phyloP scores from a whole-genome alignment of 2,329 filamentous ascomycete genomes.

The Fusarium siculi region DNA sequence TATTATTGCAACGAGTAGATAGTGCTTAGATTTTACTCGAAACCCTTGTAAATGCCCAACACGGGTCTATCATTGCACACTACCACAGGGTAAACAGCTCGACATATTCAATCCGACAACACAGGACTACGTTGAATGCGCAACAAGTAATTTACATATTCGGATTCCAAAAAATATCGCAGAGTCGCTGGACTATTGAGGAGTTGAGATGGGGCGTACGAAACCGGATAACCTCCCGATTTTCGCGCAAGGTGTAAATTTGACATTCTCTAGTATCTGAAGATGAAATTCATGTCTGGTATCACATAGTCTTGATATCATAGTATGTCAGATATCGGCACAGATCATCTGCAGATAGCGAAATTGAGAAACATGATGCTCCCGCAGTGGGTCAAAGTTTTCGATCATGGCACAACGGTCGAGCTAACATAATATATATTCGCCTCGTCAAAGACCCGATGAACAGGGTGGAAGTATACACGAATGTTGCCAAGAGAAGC shows the following conservation, averaged over 20 bases:
- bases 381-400: not conserved
- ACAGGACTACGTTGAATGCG: not conserved
- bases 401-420: not conserved
- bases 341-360: not conserved
- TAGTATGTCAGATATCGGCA: not conserved
- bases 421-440: not conserved
- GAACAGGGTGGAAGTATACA: not conserved
- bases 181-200: not conserved
- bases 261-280: not conserved
- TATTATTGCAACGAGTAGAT: not conserved
- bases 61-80: not conserved
- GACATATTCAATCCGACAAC: too few species aligned
- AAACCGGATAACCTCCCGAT: not conserved
- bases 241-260: not conserved
- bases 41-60: not conserved
- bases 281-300: not conserved
- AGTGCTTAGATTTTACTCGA: too few species aligned
- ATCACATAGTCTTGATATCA: not conserved
- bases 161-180: not conserved
- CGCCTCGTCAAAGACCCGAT: not conserved
- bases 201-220: not conserved
- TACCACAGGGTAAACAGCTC: not conserved
- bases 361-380: constrained; percentile 15
- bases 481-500: not conserved
- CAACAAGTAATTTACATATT: not conserved